phyloP scores from a whole-genome alignment of 371 early-diverging fungal genomes.

The Syncephalis fuscata region DNA sequence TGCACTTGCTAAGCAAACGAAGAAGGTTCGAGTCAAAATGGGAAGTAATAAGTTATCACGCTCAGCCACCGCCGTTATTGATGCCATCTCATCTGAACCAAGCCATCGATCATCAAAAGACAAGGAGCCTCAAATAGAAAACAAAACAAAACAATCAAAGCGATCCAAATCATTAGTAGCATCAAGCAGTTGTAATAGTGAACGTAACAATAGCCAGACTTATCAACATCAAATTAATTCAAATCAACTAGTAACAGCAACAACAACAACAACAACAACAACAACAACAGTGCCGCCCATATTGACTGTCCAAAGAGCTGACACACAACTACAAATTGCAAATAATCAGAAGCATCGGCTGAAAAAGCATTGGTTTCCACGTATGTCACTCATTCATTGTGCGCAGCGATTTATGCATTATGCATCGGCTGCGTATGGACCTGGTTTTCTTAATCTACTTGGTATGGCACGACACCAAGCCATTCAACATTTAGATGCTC shows the following conservation, averaged over 20 bases:
- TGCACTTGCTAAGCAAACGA: too few relatives aligned
- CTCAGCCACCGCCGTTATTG: too few relatives aligned
- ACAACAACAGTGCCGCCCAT: background rate
- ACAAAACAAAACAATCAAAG: too few relatives aligned
- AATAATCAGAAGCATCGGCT: slow-evolving; percentile 7
- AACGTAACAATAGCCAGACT: background rate
- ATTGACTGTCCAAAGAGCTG: background rate
- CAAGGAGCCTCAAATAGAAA: too few relatives aligned
- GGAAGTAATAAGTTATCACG: too few relatives aligned
- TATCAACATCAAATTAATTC: background rate
- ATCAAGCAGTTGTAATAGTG: background rate
- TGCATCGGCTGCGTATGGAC: slow-evolving; percentile 65
- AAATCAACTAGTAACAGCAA: too few relatives aligned
- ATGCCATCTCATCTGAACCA: too few relatives aligned
- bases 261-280: background rate
- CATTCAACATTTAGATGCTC: slow-evolving; percentile 22
- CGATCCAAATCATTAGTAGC: background rate
- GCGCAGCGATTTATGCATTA: slow-evolving; percentile 55
- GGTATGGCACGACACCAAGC: slow-evolving; percentile 50
- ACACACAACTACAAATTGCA: background rate
- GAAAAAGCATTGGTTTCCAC: slow-evolving; percentile 9
- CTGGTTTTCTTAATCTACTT: slow-evolving; percentile 64
- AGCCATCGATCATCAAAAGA: too few relatives aligned
- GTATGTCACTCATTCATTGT: slow-evolving; percentile 24
- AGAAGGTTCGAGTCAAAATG: too few relatives aligned